phyloP scores from a whole-genome alignment of 495 filamentous ascomycete species.

The Cercophora newfieldiana region DNA sequence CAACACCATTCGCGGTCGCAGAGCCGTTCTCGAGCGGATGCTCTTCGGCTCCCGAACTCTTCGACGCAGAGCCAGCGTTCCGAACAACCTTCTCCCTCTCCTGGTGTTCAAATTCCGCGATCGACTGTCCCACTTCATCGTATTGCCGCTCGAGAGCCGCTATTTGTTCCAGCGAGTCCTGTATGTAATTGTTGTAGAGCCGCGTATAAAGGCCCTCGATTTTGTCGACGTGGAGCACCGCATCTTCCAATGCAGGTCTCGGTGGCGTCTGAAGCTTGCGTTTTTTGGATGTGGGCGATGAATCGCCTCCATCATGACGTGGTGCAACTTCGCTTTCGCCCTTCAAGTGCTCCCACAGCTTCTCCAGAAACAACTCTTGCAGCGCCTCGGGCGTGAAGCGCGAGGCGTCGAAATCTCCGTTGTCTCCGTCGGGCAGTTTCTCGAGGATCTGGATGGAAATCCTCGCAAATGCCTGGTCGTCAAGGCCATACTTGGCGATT shows the following conservation, averaged over 20 bases:
- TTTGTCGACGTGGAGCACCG: constrained; percentile 61
- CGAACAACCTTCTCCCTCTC: neutral
- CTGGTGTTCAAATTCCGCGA: constrained; percentile 33
- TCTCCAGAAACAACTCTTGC: constrained; percentile 69
- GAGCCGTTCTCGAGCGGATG: neutral
- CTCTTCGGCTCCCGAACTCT: neutral
- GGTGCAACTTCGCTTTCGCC: constrained; percentile 31
- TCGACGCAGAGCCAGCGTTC: neutral
- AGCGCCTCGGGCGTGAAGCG: constrained; percentile 78
- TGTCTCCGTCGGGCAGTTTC: constrained; percentile 67
- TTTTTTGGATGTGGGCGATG: constrained; percentile 62
- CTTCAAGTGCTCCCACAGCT: constrained; percentile 71
- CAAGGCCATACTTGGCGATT: constrained; percentile 65
- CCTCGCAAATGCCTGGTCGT: constrained; percentile 62
- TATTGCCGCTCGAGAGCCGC: constrained; percentile 71
- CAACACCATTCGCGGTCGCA: neutral
- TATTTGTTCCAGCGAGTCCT: constrained; percentile 66
- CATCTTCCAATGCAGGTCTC: constrained; percentile 62
- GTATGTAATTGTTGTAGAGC: constrained; percentile 73
- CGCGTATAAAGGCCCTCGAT: constrained; percentile 68
- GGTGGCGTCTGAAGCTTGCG: constrained; percentile 69
- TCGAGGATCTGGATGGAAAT: constrained; percentile 74
- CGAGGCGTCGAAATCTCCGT: constrained; percentile 65
- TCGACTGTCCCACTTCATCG: constrained; percentile 62
- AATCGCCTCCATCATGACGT: constrained; percentile 34